A percentile compares a stretch with the other conserved stretches of the same genome.
These are phyloP conservation scores for Paralagenidium karlingii DNA, from an alignment of 352 stramenopile species.

Conservation along the genomic window DNA sequence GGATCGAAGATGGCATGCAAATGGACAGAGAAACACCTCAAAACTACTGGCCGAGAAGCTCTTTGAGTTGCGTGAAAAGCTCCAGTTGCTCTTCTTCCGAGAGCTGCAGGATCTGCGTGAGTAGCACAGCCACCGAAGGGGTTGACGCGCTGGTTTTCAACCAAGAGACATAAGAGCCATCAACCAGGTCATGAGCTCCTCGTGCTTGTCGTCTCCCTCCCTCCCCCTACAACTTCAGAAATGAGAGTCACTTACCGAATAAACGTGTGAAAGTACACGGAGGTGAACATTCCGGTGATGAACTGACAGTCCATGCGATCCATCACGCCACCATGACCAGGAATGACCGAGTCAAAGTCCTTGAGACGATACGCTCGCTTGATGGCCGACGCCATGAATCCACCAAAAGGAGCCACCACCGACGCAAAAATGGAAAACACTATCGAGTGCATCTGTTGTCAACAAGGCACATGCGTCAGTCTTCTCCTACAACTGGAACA, in stretches of 20 bases:
- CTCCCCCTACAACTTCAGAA: no score
- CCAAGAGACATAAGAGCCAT: neutral
- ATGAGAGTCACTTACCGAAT: slow-evolving; percentile 49
- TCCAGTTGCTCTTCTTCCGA: slow-evolving; percentile 56
- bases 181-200: neutral
- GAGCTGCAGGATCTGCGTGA: slow-evolving; percentile 59
- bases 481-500: neutral
- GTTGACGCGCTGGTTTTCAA: slow-evolving; percentile 36
- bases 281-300: slow-evolving; percentile 84
- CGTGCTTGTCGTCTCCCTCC: no score
- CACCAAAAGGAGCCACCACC: slow-evolving; percentile 97
- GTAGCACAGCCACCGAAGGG: slow-evolving; percentile 49
- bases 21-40: neutral
- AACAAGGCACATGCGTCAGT: slow-evolving; percentile 1
- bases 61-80: slow-evolving; percentile 48
- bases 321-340: slow-evolving; percentile 95
- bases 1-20: neutral
- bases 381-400: slow-evolving; percentile 98
- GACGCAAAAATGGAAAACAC: slow-evolving; percentile 95
- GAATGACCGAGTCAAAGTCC: slow-evolving; percentile 98
- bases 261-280: slow-evolving; percentile 96
- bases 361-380: slow-evolving; percentile 99
- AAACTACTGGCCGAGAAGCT: slow-evolving; percentile 17
- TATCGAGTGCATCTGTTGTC: slow-evolving; percentile 90
- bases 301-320: slow-evolving; percentile 97